Conservation (phyloP, 139 green algal genomes). For the Zygnema circumcarinatum region DNA sequence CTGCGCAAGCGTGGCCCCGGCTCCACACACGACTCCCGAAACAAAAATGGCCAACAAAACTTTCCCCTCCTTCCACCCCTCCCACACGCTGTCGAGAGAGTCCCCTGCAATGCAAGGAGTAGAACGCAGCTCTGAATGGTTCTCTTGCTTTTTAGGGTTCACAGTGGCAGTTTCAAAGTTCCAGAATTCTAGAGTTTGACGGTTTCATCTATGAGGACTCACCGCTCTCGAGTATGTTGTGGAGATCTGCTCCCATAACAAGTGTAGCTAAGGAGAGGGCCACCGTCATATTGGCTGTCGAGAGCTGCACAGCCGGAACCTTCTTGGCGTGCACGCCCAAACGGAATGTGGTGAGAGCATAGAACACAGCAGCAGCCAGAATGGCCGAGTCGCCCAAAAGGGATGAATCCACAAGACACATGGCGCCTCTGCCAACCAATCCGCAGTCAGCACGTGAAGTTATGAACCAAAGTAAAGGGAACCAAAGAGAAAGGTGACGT, state of each 20-base stretch:
- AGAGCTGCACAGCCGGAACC: background rate
- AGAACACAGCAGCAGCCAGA: background rate
- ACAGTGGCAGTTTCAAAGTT: too few relatives aligned
- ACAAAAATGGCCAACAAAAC: background rate
- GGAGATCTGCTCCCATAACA: background rate
- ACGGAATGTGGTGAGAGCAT: background rate
- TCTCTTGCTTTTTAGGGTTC: too few relatives aligned
- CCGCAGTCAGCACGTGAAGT: too few relatives aligned
- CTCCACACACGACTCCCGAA: background rate
- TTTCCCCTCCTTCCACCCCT: background rate
- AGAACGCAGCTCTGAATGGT: too few relatives aligned
- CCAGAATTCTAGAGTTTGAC: too few relatives aligned
- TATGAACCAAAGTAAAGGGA: too few relatives aligned
- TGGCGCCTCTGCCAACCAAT: too few relatives aligned
- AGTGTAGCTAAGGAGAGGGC: background rate
- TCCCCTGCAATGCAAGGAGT: conserved; percentile 1
- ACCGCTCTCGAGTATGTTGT: background rate
- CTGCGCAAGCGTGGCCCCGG: background rate
- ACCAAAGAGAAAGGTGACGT: too few relatives aligned
- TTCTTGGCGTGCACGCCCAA: background rate
- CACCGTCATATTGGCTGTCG: background rate
- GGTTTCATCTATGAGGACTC: too few relatives aligned
- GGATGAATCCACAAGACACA: too few relatives aligned
- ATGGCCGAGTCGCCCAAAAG: background rate
- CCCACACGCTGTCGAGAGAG: background rate